A percentile compares a stretch with the other conserved stretches of the same genome.
Evolutionary conservation across 495 filamentous ascomycete genomes (phyloP).

Genomic region (Penicillium crystallinum): DNA sequence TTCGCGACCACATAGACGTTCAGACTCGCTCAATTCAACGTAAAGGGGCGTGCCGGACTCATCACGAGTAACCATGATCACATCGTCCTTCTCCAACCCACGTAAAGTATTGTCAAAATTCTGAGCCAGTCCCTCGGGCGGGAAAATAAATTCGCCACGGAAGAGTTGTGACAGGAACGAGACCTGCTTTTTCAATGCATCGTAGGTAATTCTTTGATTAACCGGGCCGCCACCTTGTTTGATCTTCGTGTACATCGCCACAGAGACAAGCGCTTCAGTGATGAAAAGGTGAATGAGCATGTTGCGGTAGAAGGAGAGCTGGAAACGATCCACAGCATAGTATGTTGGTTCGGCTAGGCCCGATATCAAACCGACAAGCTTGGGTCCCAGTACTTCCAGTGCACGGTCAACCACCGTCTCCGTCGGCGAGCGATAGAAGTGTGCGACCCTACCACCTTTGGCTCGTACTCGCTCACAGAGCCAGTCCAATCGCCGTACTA

Average conservation of each 20-base stretch:
- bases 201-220: constrained; percentile 71
- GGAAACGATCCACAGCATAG: constrained; percentile 92
- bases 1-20: constrained; percentile 74
- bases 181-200: constrained; percentile 67
- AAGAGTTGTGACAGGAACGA: constrained; percentile 88
- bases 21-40: constrained; percentile 68
- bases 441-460: constrained; percentile 85
- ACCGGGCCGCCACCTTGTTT: constrained; percentile 82
- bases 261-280: constrained; percentile 80
- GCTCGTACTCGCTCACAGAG: constrained; percentile 73
- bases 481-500: constrained; percentile 87
- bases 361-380: constrained; percentile 73
- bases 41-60: constrained; percentile 50
- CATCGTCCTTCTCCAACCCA: constrained; percentile 70
- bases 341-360: constrained; percentile 83
- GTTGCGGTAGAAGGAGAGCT: constrained; percentile 95
- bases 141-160: constrained; percentile 94
- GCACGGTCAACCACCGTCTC: constrained; percentile 81
- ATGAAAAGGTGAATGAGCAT: constrained; percentile 99
- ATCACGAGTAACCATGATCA: constrained; percentile 66
- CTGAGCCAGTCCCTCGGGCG: constrained; percentile 69
- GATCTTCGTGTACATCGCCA: constrained; percentile 80
- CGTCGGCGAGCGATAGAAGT: constrained; percentile 78
- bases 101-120: constrained; percentile 77
- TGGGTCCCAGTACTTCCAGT: constrained; percentile 82